phyloP scores from a whole-genome alignment of 1,284 basidiomycete genomes.

The Polyporus tsugae region DNA sequence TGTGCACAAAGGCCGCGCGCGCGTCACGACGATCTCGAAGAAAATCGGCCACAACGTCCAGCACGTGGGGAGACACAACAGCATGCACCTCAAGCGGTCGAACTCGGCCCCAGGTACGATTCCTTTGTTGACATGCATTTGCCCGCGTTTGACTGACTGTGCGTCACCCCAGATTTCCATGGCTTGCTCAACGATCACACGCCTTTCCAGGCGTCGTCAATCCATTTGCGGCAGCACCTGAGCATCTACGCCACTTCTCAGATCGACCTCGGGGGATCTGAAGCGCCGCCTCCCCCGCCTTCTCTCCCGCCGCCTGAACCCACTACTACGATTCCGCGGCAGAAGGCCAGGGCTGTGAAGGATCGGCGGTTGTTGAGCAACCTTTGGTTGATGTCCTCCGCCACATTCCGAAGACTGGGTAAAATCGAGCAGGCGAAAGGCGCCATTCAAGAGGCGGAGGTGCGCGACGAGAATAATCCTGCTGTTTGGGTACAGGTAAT shows the following conservation, averaged over 20 bases:
- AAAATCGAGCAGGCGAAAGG: constrained; percentile 91
- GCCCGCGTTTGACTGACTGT: background rate
- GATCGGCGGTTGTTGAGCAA: constrained; percentile 83
- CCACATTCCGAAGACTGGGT: constrained; percentile 89
- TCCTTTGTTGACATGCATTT: background rate
- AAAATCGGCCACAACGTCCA: constrained; percentile 78
- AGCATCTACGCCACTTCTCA: constrained; percentile 51
- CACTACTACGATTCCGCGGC: constrained; percentile 50
- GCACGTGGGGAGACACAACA: constrained; percentile 65
- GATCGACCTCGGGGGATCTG: constrained; percentile 37
- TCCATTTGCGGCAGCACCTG: constrained; percentile 78
- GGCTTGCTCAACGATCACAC: constrained; percentile 60
- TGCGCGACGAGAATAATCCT: constrained; percentile 85
- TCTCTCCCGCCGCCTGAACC: constrained; percentile 48
- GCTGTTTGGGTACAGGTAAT: constrained; percentile 93
- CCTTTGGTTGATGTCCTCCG: constrained; percentile 94
- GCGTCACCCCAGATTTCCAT: constrained; percentile 63
- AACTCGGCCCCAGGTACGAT: constrained; percentile 71
- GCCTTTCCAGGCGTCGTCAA: constrained; percentile 86
- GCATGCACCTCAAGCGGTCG: constrained; percentile 57
- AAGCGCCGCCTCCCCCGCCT: constrained; percentile 49
- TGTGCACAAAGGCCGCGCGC: constrained; percentile 74
- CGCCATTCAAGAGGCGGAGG: constrained; percentile 96
- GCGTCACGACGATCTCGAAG: constrained; percentile 78
- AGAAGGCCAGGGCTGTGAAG: constrained; percentile 57